A percentile compares a stretch with the other conserved stretches of the same genome.
These are phyloP conservation scores for Cochlearia excelsa DNA, from an alignment of 345 rosid species.

Conservation along the genomic window DNA sequence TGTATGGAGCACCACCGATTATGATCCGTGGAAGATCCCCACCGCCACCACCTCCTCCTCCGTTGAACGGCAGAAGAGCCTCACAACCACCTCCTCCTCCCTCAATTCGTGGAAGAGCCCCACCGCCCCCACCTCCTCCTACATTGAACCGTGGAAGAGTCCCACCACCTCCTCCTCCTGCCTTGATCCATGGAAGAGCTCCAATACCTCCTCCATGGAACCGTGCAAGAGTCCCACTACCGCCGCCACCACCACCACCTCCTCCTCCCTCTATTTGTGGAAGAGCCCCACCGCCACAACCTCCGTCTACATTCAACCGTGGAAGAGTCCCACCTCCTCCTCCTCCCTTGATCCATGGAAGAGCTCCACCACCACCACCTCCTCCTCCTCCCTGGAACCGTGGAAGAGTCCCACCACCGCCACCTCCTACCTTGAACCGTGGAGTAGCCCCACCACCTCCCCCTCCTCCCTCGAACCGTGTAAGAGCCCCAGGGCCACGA, in stretches of 20 bases:
- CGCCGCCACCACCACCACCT: slow-evolving; percentile 39
- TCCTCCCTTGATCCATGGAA: slow-evolving; percentile 34
- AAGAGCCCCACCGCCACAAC: slow-evolving; percentile 31
- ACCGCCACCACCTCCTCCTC: slow-evolving; percentile 28
- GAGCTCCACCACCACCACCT: slow-evolving; percentile 46
- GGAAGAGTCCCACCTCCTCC: slow-evolving; percentile 28
- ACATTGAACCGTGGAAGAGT: too few relatives aligned
- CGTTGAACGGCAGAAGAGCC: too few relatives aligned
- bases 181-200: too few relatives aligned
- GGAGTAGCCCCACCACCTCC: slow-evolving; percentile 46
- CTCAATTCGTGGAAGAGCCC: too few relatives aligned
- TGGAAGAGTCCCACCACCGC: slow-evolving; percentile 22
- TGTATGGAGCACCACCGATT: too few relatives aligned
- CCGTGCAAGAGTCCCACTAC: slow-evolving; percentile 2
- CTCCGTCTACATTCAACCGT: slow-evolving; percentile 3
- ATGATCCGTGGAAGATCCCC: too few relatives aligned
- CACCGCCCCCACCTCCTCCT: too few relatives aligned
- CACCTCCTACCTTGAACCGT: slow-evolving; percentile 1
- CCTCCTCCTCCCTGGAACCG: slow-evolving; percentile 30
- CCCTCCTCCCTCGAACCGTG: slow-evolving; percentile 40
- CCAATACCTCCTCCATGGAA: slow-evolving; percentile 32
- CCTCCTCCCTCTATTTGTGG: slow-evolving; percentile 32
- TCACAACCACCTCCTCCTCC: too few relatives aligned
- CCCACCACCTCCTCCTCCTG: too few relatives aligned
- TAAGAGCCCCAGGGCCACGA: slow-evolving; percentile 47